Evolutionary conservation across 1,284 basidiomycete genomes (phyloP).

Genomic region (Papiliotrema laurentii): DNA sequence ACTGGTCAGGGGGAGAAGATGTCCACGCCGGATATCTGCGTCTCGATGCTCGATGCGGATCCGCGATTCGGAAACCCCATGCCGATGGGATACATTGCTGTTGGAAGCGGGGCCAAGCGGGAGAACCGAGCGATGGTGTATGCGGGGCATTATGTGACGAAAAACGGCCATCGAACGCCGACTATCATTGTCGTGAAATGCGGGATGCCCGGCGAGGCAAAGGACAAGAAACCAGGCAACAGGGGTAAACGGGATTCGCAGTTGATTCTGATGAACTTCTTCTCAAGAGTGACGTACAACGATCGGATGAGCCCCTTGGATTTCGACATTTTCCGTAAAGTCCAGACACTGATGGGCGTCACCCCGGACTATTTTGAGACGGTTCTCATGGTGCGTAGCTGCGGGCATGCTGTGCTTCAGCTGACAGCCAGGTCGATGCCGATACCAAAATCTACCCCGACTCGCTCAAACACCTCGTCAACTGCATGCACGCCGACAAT

Average conservation of each 20-base stretch:
- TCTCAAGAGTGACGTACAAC: conserved; percentile 97
- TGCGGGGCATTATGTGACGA: conserved; percentile 82
- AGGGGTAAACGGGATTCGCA: conserved; percentile 98
- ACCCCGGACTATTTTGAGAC: conserved; percentile 99
- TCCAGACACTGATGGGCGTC: conserved; percentile 95
- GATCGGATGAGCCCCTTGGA: conserved; percentile 97
- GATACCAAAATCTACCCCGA: conserved; percentile 90
- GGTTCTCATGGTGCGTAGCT: conserved; percentile 77
- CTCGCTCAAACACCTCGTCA: conserved; percentile 80
- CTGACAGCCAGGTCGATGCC: conserved; percentile 77
- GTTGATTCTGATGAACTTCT: conserved; percentile 99
- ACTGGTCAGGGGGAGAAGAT: conserved; percentile 92
- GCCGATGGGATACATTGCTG: conserved; percentile 90
- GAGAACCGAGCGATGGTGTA: conserved; percentile 98
- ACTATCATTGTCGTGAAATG: conserved; percentile 97
- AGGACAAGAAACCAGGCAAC: conserved; percentile 93
- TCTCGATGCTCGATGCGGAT: conserved; percentile 86
- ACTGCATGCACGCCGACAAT: conserved; percentile 97
- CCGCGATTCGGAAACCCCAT: conserved; percentile 92
- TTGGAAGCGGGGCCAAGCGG: conserved; percentile 80
- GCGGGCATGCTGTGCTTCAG: not conserved
- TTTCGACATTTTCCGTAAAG: conserved; percentile 96
- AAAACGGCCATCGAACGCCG: conserved; percentile 76
- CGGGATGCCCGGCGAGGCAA: conserved; percentile 72
- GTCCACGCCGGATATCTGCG: conserved; percentile 95